phyloP scores from a whole-genome alignment of 768 basidiomycete genomes.

The Exidia glandulosa region DNA sequence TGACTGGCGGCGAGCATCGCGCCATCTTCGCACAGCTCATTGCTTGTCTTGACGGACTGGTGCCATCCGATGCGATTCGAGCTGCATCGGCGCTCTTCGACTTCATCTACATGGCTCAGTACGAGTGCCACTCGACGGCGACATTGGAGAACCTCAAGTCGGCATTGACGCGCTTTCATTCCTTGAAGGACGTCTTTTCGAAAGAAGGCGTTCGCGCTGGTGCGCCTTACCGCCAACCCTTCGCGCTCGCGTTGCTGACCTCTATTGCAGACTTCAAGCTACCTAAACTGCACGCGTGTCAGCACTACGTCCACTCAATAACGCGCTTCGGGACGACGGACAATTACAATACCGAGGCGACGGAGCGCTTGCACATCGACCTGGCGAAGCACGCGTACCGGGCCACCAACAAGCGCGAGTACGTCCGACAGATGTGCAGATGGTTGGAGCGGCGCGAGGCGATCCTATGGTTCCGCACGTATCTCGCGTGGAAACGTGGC shows the following conservation, averaged over 20 bases:
- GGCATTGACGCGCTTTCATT: not conserved
- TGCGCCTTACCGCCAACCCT: not conserved
- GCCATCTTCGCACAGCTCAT: slow-evolving; percentile 4
- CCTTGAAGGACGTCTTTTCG: slow-evolving; percentile 15
- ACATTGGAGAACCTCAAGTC: not conserved
- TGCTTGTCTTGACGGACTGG: not conserved
- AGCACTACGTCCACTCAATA: slow-evolving; percentile 25
- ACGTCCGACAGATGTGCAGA: not conserved
- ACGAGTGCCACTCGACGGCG: not conserved
- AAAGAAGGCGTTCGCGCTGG: slow-evolving; percentile 19
- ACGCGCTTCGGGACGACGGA: slow-evolving; percentile 23
- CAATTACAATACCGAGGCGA: slow-evolving; percentile 29
- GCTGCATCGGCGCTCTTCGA: slow-evolving; percentile 18
- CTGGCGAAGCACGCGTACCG: slow-evolving; percentile 14
- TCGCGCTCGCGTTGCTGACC: not conserved
- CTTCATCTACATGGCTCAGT: not conserved
- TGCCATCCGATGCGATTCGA: not conserved
- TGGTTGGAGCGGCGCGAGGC: not conserved
- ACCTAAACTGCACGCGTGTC: slow-evolving; percentile 30
- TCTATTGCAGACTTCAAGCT: slow-evolving; percentile 22
- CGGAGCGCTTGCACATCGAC: slow-evolving; percentile 27
- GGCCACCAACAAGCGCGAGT: not conserved
- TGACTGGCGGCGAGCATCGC: slow-evolving; percentile 5
- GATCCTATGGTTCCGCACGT: not conserved
- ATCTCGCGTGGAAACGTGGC: not conserved